Evolutionary conservation across 306 rosid genomes (phyloP).

Genomic region (Dryas octopetala): DNA sequence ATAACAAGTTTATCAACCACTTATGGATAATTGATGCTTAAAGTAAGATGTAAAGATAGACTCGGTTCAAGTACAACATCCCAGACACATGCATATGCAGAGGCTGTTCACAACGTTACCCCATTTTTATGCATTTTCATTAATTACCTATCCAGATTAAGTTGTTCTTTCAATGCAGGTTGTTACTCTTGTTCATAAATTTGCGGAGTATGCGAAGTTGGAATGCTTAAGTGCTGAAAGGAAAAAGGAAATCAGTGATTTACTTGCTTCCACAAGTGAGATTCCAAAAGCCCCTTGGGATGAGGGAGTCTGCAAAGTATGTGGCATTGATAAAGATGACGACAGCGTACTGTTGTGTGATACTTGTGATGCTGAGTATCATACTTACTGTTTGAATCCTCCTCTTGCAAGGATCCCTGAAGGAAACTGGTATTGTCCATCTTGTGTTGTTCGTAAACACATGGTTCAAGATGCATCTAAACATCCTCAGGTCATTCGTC

Average conservation of each 20-base stretch:
- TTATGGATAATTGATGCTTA: slow-evolving; percentile 15
- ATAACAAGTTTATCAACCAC: neutral
- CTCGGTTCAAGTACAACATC: slow-evolving; percentile 16
- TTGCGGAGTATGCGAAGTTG: slow-evolving; percentile 57
- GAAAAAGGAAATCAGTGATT: slow-evolving; percentile 61
- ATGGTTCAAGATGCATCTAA: slow-evolving; percentile 53
- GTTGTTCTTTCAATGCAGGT: slow-evolving; percentile 54
- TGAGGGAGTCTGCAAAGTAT: slow-evolving; percentile 99
- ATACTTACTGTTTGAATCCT: slow-evolving; percentile 96
- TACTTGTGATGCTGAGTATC: slow-evolving; percentile 98
- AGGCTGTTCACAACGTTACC: neutral
- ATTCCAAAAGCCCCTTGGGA: slow-evolving; percentile 99
- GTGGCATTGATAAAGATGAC: slow-evolving; percentile 98
- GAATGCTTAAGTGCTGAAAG: slow-evolving; percentile 60
- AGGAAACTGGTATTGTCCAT: slow-evolving; percentile 99
- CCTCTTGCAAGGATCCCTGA: slow-evolving; percentile 98
- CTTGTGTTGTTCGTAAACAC: slow-evolving; percentile 68
- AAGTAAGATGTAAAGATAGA: neutral
- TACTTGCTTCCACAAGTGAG: slow-evolving; percentile 59
- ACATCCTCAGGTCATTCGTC: slow-evolving; percentile 36
- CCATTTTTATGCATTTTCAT: neutral
- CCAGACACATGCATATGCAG: neutral
- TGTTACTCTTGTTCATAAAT: slow-evolving; percentile 50
- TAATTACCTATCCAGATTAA: slow-evolving; percentile 1
- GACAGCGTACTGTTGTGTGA: slow-evolving; percentile 96